These are phyloP conservation scores for Luzula sylvatica DNA, from an alignment of 176 grass and related monocot genomes.

Conservation along the genomic window DNA sequence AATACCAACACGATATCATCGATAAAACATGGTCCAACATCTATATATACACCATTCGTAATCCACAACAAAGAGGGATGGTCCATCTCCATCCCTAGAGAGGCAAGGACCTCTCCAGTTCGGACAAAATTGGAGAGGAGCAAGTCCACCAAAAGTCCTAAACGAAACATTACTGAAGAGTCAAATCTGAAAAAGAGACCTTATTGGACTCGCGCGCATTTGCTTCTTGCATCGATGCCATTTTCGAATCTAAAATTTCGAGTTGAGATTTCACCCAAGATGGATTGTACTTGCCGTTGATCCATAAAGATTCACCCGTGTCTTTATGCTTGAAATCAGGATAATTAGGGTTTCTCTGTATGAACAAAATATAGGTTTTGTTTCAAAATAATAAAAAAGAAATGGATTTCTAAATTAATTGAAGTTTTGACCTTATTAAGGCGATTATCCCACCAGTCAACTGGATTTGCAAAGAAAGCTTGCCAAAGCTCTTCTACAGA, in stretches of 20 bases:
- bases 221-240: conserved; percentile 17
- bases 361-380: too few relatives aligned
- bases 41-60: too few relatives aligned
- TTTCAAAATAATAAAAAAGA: too few relatives aligned
- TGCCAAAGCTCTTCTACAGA: conserved; percentile 78
- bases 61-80: too few relatives aligned
- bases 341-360: conserved; percentile 19
- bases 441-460: conserved; percentile 99
- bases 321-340: conserved; percentile 26
- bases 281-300: conserved; percentile 20
- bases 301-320: conserved; percentile 13
- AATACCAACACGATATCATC: neutral
- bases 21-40: neutral
- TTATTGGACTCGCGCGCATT: too few relatives aligned
- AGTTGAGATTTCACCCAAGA: conserved; percentile 12
- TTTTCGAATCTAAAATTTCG: conserved; percentile 12
- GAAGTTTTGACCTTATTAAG: conserved; percentile 56
- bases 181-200: conserved; percentile 19
- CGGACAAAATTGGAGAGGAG: conserved; percentile 9
- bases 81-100: neutral
- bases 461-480: conserved; percentile 85
- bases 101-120: neutral
- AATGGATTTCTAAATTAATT: too few relatives aligned
- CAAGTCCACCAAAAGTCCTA: neutral
- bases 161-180: neutral